Evolutionary conservation across 106 monocot species (phyloP).

Genomic region (Hemerocallis citrina): DNA sequence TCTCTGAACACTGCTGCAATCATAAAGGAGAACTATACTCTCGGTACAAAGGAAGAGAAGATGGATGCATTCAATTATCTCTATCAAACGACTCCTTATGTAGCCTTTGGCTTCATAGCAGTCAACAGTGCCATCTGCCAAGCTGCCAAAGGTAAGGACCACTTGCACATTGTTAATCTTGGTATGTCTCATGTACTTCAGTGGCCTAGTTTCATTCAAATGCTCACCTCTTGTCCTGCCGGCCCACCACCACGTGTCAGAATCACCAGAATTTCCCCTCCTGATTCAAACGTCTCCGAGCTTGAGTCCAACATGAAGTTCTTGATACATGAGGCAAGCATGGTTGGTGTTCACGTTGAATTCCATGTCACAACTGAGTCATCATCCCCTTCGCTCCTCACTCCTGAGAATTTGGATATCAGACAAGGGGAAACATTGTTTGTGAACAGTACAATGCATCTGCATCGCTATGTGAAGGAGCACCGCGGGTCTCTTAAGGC

Average conservation of each 20-base stretch:
- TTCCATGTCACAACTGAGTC: background rate
- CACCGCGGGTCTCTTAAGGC: constrained; percentile 6
- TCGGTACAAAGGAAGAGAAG: constrained; percentile 8
- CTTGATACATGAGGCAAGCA: background rate
- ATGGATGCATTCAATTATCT: constrained; percentile 7
- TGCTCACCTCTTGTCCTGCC: background rate
- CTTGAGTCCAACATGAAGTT: constrained; percentile 8
- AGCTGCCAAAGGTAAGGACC: background rate
- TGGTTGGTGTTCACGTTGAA: background rate
- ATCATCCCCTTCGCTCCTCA: background rate
- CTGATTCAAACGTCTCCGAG: background rate
- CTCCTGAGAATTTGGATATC: background rate
- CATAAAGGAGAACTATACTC: background rate
- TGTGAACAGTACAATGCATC: constrained; percentile 4
- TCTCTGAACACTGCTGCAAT: background rate
- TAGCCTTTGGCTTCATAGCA: constrained; percentile 6
- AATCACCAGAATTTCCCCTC: constrained; percentile 1
- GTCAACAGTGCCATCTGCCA: constrained; percentile 4
- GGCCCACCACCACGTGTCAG: constrained; percentile 3
- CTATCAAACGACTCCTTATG: constrained; percentile 7
- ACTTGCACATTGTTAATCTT: constrained; percentile 12
- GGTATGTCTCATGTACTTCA: constrained; percentile 10
- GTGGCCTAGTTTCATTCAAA: constrained; percentile 1
- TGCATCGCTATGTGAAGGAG: constrained; percentile 8
- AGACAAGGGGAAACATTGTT: constrained; percentile 5